phyloP scores from a whole-genome alignment of 192 early-diverging fungal species.

The Podila minutissima region DNA sequence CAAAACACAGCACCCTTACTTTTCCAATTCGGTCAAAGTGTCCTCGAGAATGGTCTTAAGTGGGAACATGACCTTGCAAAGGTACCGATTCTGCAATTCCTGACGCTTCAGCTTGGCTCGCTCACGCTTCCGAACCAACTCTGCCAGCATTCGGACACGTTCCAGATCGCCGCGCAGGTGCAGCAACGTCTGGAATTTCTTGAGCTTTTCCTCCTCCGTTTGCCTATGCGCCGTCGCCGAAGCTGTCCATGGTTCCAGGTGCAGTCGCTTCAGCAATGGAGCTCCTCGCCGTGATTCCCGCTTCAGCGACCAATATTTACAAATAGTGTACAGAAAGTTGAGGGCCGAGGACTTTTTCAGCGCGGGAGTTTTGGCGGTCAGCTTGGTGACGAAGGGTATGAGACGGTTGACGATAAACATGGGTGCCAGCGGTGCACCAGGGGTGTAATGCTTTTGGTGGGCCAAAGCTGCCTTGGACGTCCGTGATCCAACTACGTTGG shows the following conservation, averaged over 20 bases:
- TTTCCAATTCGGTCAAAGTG: conserved; percentile 72
- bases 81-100: conserved; percentile 68
- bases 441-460: conserved; percentile 69
- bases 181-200: conserved; percentile 65
- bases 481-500: conserved; percentile 43
- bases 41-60: conserved; percentile 72
- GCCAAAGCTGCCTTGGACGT: conserved; percentile 66
- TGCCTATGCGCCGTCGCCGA: conserved; percentile 80
- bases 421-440: conserved; percentile 72
- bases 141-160: conserved; percentile 82
- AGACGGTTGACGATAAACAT: conserved; percentile 66
- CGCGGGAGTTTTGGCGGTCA: conserved; percentile 45
- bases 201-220: conserved; percentile 78
- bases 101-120: conserved; percentile 72
- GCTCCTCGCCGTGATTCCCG: conserved; percentile 90
- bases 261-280: conserved; percentile 93
- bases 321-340: conserved; percentile 67
- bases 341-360: conserved; percentile 63
- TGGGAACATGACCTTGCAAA: conserved; percentile 76
- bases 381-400: conserved; percentile 50
- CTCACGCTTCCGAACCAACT: conserved; percentile 80
- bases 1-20: conserved; percentile 50
- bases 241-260: conserved; percentile 97
- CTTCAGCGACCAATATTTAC: conserved; percentile 97
- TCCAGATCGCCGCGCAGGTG: conserved; percentile 85